A percentile compares a stretch with the other conserved stretches of the same genome.
Conservation (phyloP, 176 grass and related monocot species). For the bread wheat (Triticum aestivum) region IWGSC_CS_RefSeq_v2.1 NC_057799.1:115858592-115859091, state of each 20-base stretch:
- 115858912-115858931: neutral
- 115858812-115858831: slow-evolving; percentile 42
- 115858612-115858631: slow-evolving; percentile 27
- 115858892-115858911: neutral
- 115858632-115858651: slow-evolving; percentile 44
- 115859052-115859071: slow-evolving; percentile 12
- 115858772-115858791: slow-evolving; percentile 20
- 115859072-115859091: slow-evolving; percentile 27
- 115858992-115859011: slow-evolving; percentile 54
- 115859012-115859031: slow-evolving; percentile 19
- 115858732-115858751: slow-evolving; percentile 23
- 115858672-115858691: slow-evolving; percentile 28
- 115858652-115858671: slow-evolving; percentile 29
- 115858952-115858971: slow-evolving; percentile 51
- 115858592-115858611: neutral
- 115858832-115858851: slow-evolving; percentile 55
- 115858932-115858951: slow-evolving; percentile 55
- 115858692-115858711: slow-evolving; percentile 11
- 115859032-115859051: neutral
- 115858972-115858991: slow-evolving; percentile 59
- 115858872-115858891: neutral
- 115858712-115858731: slow-evolving; percentile 26
- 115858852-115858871: slow-evolving; percentile 54
- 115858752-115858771: slow-evolving; percentile 27
- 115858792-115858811: slow-evolving; percentile 39